phyloP scores from a whole-genome alignment of 495 filamentous ascomycete genomes.

The Tuber brumale region DNA sequence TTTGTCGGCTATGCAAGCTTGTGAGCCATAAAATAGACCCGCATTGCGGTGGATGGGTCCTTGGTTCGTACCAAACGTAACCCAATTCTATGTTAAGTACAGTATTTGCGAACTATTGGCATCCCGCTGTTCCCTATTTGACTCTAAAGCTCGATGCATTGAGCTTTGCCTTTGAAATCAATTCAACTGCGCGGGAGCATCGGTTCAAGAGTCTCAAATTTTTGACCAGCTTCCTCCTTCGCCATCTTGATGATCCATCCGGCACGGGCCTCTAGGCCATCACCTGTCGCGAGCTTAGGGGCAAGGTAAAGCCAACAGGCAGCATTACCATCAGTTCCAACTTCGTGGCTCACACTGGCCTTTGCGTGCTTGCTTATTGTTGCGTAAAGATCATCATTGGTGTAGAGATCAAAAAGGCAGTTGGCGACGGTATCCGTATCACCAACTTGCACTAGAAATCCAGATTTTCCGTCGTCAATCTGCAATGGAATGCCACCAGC shows the following conservation, averaged over 20 bases:
- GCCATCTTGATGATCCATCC: conserved; percentile 77
- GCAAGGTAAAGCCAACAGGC: conserved; percentile 72
- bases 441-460: conserved; percentile 67
- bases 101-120: no score
- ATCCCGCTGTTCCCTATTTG: no score
- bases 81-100: no score
- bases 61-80: no score
- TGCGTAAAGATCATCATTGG: conserved; percentile 56
- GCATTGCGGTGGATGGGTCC: no score
- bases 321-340: conserved; percentile 74
- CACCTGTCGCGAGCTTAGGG: conserved; percentile 53
- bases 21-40: no score
- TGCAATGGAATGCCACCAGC: conserved; percentile 80
- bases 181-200: conserved; percentile 46
- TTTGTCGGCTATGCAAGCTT: no score
- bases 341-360: conserved; percentile 68
- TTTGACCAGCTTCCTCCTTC: conserved; percentile 56
- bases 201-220: conserved; percentile 56
- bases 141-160: not conserved
- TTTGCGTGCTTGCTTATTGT: conserved; percentile 62
- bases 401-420: conserved; percentile 64
- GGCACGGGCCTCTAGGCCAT: conserved; percentile 48
- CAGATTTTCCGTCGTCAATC: conserved; percentile 64
- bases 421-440: conserved; percentile 66
- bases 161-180: conserved; percentile 16